Percentiles rank a stretch among this genome's conserved stretches.
These are phyloP conservation scores for Aspergillus nanangensis DNA, from an alignment of 495 filamentous ascomycete genomes.

Conservation along the genomic window DNA sequence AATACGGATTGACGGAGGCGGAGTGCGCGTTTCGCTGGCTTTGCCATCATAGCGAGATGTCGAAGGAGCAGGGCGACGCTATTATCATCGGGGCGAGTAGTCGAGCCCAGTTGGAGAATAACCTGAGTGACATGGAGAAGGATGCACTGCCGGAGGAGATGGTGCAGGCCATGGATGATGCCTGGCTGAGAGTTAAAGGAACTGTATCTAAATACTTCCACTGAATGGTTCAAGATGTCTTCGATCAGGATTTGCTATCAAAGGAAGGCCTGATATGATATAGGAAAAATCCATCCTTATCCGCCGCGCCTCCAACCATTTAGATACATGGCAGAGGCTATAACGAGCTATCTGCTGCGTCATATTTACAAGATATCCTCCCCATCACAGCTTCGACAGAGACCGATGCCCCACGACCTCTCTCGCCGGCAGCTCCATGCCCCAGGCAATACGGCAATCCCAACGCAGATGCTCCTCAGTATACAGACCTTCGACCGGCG, in stretches of 20 bases:
- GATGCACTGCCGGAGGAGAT: constrained; percentile 52
- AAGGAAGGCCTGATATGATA: too few species aligned
- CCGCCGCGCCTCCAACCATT: too few species aligned
- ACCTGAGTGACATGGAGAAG: constrained; percentile 52
- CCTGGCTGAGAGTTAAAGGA: constrained; percentile 38
- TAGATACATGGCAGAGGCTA: neutral
- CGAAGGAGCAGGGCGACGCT: constrained; percentile 38
- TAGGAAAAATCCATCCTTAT: neutral
- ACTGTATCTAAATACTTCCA: constrained; percentile 1
- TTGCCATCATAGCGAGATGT: constrained; percentile 37
- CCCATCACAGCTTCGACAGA: constrained; percentile 13
- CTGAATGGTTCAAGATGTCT: too few species aligned
- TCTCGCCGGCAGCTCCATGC: constrained; percentile 21
- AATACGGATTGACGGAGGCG: constrained; percentile 36
- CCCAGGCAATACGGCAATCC: constrained; percentile 34
- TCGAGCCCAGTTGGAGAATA: constrained; percentile 47
- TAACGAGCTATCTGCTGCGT: too few species aligned
- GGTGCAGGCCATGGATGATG: constrained; percentile 48
- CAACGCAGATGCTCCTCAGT: constrained; percentile 20
- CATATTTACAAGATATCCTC: neutral
- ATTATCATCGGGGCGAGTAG: constrained; percentile 53
- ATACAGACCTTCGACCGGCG: too few species aligned
- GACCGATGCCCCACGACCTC: constrained; percentile 25
- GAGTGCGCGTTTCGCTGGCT: constrained; percentile 49
- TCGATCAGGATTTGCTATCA: too few species aligned